These are phyloP conservation scores for Hypoxylon sp. DNA, from an alignment of 2,329 filamentous ascomycete genomes.

Conservation along the genomic window DNA sequence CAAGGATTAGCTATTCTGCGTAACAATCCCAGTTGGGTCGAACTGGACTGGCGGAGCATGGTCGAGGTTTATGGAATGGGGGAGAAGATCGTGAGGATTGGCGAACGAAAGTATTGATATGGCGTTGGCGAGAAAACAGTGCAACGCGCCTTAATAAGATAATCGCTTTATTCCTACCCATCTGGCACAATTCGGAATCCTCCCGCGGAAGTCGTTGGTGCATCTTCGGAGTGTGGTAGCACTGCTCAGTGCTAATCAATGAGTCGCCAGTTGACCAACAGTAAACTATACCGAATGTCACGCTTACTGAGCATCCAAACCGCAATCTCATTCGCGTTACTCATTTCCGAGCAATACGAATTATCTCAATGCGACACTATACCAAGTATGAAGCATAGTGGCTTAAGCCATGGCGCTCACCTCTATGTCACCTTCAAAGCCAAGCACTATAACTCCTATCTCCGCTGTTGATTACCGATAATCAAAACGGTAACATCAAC, in stretches of 20 bases:
- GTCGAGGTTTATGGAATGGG: conserved; percentile 38
- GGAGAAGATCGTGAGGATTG: conserved; percentile 44
- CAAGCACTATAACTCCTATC: conserved; percentile 14
- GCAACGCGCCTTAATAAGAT: conserved; percentile 3
- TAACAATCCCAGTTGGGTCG: conserved; percentile 39
- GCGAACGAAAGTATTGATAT: conserved; percentile 42
- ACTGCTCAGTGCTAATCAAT: background rate
- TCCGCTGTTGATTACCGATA: conserved; percentile 8
- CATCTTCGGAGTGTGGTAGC: conserved; percentile 4
- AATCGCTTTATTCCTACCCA: conserved; percentile 6
- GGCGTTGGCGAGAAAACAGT: background rate
- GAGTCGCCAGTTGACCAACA: background rate
- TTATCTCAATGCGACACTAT: background rate
- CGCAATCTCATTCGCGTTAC: conserved; percentile 3
- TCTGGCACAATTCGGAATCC: background rate
- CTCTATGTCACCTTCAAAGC: background rate
- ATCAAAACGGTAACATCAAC: conserved; percentile 6
- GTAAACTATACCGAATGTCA: background rate
- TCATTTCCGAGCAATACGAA: background rate
- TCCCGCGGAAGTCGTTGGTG: background rate
- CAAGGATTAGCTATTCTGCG: conserved; percentile 46
- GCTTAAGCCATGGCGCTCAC: conserved; percentile 4
- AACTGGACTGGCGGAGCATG: conserved; percentile 42
- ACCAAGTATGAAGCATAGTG: conserved; percentile 1
- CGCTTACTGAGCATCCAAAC: conserved; percentile 8